Evolutionary conservation across 129 eudicot genomes (phyloP), one percentile per base, ranked within the genome.

Genomic region (Sambucus nigra): DNA sequence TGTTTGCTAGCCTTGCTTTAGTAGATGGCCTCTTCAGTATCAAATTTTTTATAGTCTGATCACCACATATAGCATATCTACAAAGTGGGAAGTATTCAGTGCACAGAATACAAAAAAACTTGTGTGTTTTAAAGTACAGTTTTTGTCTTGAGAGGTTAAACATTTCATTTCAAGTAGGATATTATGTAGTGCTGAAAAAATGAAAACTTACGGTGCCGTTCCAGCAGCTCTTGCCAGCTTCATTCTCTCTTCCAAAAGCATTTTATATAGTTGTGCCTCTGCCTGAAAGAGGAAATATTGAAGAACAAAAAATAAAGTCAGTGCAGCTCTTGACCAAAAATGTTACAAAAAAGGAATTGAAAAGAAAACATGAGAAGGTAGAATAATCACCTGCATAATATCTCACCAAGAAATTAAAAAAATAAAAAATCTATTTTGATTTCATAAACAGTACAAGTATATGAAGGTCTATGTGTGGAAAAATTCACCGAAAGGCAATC

Each of bases 1-100:
- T 80, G 73, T 88, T 88, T 24, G 97, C 97, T 59, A 88, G 81
- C 71, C 97, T 88, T 53, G 94, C 92, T 73, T 67, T 80, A 33
- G 82, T 75, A 47, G 97, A 88, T 51, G 97, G 97, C 62, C 97
- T 80, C 39, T 65, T 66, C 61, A 79, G 69, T 45, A 75, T 77
- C 53, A 88, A 80, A 69, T 70, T 88, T 72, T 74, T 81, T 49
- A 88, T 52, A 10, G 97, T 84, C 63, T 71, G 81, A 78, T 88
- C 97, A 53, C 94, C 94, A 60, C 94, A 84, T 46, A 88, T 59
- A 29, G 92, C 97, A 61, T 88, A 88, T 56, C 97, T 88, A 72
- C 69, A 69, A 68, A 61, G 47, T 24, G 13, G 32, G 53, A 69
- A 55, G 11, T 35, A 27, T 27, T 42, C 14, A 28, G 29, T 48